Base-by-base conservation (phyloP, 2,329 filamentous ascomycete genomes). In the Epichloe gansuensis region DNA sequence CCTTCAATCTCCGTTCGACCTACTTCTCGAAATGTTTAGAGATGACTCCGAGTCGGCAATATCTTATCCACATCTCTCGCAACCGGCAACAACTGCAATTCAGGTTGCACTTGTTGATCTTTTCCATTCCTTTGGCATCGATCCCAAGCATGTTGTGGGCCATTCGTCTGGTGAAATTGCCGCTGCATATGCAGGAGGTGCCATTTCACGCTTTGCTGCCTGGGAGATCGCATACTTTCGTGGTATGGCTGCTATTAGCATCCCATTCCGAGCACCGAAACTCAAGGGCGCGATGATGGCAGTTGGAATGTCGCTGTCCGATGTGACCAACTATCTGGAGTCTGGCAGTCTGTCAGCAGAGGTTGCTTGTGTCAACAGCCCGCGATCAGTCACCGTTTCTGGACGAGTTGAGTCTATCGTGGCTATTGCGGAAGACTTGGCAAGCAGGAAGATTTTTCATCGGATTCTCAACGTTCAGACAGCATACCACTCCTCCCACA, bases 131-230 rank as follows among this genome's bases (percentile, higher is more conserved):
- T 63, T 69, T 13, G 60, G 58, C 9, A 58, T 73, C 35, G 48
- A 45, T 1, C 68, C 71, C 2, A 55, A 54, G 5, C 58, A 63
- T 17, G 69, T 73, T 3, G 61, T 74, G 7, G 72, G 73, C 0
- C 73, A 75, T 55, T 75, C 72, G 0, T 75, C 72, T 1, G 73
- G 73, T 2, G 73, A 75, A 51, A 69, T 75, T 35, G 72, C 72
- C 1, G 73, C 72, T 6, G 71, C 73, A 1, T 72, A 69, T 51
- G 69, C 72, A 8, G 62, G 61, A 0, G 67, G 65, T 0, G 62
- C 63, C 15, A 61, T 75, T 21, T 62, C 65, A 2, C 60, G 62
- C 21, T 59, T 69, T 47, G 61, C 61, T 5, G 72, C 72, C 4
- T 73, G 70, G 69, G 61, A 67, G 46, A 63, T 72, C 35, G 67